Base-by-base conservation (phyloP, 331 rosid genomes). In the Quercus lobata region DNA sequence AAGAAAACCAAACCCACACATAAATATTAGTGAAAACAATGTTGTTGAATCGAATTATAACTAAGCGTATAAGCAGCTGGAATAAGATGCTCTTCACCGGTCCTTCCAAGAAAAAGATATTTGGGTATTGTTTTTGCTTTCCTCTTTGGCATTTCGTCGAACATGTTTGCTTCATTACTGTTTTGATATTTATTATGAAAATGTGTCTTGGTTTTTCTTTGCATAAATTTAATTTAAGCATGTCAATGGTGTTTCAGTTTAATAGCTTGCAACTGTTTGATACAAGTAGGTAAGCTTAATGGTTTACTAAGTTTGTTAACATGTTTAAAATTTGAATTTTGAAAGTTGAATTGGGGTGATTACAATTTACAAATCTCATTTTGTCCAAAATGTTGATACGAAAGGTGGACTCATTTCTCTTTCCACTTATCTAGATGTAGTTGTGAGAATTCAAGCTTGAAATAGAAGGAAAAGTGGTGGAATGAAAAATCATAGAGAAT, bases 51-150 rank as follows among this genome's bases (percentile, higher is more conserved):
- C 84, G 17, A 82, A 75, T 12, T 85, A 85, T 61, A 76, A 83
- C 21, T 96, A 92, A 61, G 71, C 92, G 71, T 87, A 83, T 72
- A 82, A 76, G 80, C 86, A 87, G 85, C 88, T 91, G 57, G 87
- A 90, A 91, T 21, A 92, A 88, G 85, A 90, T 94, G 17, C 94
- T 92, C 71, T 92, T 90, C 83, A 74, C 89, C 4, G 89, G 82
- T 0, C 87, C 94, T 3, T 87, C 96, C 10, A 84, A 82, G 81
- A 71, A 83, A 61, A 91, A 71, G 77, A 83, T 92, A 81, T 95
- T 91, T 57, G 98, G 98, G 97, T 94, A 91, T 70, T 61, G 25
- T 62, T 62, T 63, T 74, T 27, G 6, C 71, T 34, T 76, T 44
- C 16, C 82, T 80, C 22, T 32, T 17, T 10, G 78, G 82, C 84